Percentiles rank a stretch among this genome's conserved stretches.
These are phyloP conservation scores for Dryadomyces quercus-mongolicae DNA, from an alignment of 2,329 filamentous ascomycete genomes.

Conservation along the genomic window DNA sequence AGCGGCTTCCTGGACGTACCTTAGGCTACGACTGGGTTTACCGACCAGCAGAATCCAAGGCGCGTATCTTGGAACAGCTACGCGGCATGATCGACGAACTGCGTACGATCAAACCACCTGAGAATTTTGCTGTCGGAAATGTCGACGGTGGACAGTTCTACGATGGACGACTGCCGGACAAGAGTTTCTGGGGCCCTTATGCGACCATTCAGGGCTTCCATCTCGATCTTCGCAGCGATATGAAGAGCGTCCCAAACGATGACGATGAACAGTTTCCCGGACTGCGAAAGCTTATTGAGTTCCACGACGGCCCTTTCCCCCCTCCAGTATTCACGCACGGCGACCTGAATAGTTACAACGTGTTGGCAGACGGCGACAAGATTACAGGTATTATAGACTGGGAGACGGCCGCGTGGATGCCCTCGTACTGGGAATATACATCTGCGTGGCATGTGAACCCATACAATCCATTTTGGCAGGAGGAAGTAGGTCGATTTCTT, in stretches of 20 bases:
- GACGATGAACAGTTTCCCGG: neutral
- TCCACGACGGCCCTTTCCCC: neutral
- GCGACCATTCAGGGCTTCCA: conserved; percentile 1
- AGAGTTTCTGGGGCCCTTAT: neutral
- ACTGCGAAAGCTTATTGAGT: neutral
- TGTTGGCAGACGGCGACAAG: conserved; percentile 25
- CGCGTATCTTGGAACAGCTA: neutral
- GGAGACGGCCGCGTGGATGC: conserved; percentile 35
- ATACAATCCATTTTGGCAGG: neutral
- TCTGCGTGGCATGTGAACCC: neutral
- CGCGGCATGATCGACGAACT: neutral
- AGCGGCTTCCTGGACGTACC: neutral
- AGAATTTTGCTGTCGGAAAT: neutral
- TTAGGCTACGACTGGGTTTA: neutral
- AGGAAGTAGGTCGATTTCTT: neutral
- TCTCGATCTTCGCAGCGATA: neutral
- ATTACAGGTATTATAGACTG: conserved; percentile 34
- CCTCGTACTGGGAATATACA: conserved; percentile 25
- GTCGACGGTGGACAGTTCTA: neutral
- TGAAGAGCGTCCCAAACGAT: neutral
- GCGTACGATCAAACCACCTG: neutral
- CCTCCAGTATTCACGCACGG: conserved; percentile 34
- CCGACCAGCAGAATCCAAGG: neutral
- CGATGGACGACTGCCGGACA: neutral
- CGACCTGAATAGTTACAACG: conserved; percentile 42